phyloP scores from a whole-genome alignment of 2,329 filamentous ascomycete species.

The Neonectria coccinea region DNA sequence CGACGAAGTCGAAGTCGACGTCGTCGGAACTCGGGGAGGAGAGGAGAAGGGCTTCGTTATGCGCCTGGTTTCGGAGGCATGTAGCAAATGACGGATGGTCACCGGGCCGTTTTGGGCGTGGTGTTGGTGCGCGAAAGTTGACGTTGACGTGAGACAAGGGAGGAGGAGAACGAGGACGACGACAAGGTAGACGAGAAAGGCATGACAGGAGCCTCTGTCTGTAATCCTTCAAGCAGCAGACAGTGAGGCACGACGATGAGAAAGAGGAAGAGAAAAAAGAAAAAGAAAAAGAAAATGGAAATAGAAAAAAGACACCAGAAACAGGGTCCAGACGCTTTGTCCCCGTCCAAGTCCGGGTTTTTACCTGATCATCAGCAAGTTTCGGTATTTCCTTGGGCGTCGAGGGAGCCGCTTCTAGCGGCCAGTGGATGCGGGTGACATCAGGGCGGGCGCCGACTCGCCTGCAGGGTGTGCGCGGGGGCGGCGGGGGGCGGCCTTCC shows the following conservation, averaged over 20 bases:
- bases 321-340: constrained; percentile 6
- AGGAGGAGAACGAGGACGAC: constrained; percentile 23
- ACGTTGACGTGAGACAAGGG: not conserved
- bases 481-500: not conserved
- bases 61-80: not conserved
- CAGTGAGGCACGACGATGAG: constrained; percentile 1
- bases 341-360: not conserved
- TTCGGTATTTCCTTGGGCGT: not conserved
- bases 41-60: constrained; percentile 1
- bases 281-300: not conserved
- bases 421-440: constrained; percentile 2
- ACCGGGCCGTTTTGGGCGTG: not conserved
- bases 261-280: not conserved
- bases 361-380: constrained; percentile 7
- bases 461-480: not conserved
- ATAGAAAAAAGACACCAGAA: constrained; percentile 20
- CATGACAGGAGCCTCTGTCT: constrained; percentile 14
- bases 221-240: not conserved
- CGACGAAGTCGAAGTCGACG: constrained; percentile 24
- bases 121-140: not conserved
- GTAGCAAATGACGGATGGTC: not conserved
- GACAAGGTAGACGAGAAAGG: constrained; percentile 24
- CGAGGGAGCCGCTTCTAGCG: constrained; percentile 5
- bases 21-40: not conserved
- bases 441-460: not conserved